Conservation (phyloP, 495 filamentous ascomycete species). For the Penicillium bovifimosum region DNA sequence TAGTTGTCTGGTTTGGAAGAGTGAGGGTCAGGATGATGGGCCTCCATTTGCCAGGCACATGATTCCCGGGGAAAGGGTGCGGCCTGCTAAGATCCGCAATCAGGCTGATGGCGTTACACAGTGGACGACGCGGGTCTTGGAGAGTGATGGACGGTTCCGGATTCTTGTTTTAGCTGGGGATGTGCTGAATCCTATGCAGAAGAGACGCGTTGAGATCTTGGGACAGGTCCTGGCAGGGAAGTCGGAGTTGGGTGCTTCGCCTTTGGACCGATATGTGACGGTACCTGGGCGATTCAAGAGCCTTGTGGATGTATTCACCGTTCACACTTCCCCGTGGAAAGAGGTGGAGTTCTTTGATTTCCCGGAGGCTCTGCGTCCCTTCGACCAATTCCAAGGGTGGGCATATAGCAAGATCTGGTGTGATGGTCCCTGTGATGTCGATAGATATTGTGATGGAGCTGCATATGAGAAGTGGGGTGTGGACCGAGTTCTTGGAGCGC, state of each 20-base stretch:
- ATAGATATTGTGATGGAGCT: slow-evolving; percentile 47
- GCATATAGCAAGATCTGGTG: slow-evolving; percentile 61
- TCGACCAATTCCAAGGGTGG: slow-evolving; percentile 48
- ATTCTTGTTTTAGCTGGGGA: slow-evolving; percentile 61
- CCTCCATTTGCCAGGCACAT: slow-evolving; percentile 28
- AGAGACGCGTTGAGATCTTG: slow-evolving; percentile 40
- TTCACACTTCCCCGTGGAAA: slow-evolving; percentile 48
- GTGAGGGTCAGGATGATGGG: slow-evolving; percentile 12
- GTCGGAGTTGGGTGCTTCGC: background rate
- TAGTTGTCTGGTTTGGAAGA: slow-evolving; percentile 26
- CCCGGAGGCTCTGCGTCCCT: slow-evolving; percentile 51
- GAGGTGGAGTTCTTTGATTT: slow-evolving; percentile 53
- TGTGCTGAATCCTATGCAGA: slow-evolving; percentile 39
- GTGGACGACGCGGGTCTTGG: slow-evolving; percentile 41
- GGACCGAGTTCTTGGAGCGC: slow-evolving; percentile 50
- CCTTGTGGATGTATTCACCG: slow-evolving; percentile 50
- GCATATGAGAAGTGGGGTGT: slow-evolving; percentile 60
- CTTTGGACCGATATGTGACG: slow-evolving; percentile 37
- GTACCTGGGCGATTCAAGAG: slow-evolving; percentile 28
- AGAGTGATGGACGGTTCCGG: slow-evolving; percentile 52
- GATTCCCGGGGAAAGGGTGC: slow-evolving; percentile 46
- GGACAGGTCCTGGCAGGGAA: slow-evolving; percentile 32
- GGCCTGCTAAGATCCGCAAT: slow-evolving; percentile 48
- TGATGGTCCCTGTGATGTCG: slow-evolving; percentile 55
- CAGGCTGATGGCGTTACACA: slow-evolving; percentile 48